Evolutionary conservation across 306 rosid species (phyloP).

Genomic region (Ceratonia siliqua): DNA sequence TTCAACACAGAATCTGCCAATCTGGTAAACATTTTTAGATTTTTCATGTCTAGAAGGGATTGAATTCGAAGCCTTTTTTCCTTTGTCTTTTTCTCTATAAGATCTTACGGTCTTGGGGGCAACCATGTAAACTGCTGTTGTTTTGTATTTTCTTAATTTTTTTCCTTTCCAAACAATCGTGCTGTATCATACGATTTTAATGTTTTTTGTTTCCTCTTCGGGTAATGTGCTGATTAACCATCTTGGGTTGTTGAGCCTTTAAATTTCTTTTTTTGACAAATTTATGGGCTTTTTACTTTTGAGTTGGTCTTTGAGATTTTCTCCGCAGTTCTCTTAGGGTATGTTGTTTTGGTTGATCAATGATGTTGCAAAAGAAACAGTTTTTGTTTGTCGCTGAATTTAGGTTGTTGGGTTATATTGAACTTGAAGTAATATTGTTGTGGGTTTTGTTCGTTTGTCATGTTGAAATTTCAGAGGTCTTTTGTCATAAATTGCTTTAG

Average conservation of each 20-base stretch:
- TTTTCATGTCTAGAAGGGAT: background rate
- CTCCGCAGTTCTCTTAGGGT: background rate
- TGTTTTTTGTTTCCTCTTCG: background rate
- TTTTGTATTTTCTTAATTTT: background rate
- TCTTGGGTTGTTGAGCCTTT: background rate
- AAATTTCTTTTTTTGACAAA: background rate
- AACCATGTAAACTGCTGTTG: background rate
- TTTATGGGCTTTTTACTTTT: background rate
- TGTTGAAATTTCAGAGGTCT: constrained; percentile 7
- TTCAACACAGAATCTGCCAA: background rate
- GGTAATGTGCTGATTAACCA: background rate
- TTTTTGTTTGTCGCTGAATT: background rate
- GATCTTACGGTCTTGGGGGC: constrained; percentile 4
- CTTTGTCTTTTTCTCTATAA: background rate
- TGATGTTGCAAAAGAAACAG: background rate
- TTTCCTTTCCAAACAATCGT: background rate
- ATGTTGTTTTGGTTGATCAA: background rate
- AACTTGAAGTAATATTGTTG: constrained; percentile 14
- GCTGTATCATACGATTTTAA: background rate
- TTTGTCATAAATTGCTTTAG: constrained; percentile 10
- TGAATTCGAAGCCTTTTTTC: background rate
- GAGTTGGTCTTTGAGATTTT: background rate
- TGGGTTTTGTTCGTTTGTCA: constrained; percentile 21
- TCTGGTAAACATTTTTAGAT: background rate
- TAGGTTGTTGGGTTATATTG: background rate